Conservation (phyloP, 768 basidiomycete species). For the Boletus huronensis region DNA sequence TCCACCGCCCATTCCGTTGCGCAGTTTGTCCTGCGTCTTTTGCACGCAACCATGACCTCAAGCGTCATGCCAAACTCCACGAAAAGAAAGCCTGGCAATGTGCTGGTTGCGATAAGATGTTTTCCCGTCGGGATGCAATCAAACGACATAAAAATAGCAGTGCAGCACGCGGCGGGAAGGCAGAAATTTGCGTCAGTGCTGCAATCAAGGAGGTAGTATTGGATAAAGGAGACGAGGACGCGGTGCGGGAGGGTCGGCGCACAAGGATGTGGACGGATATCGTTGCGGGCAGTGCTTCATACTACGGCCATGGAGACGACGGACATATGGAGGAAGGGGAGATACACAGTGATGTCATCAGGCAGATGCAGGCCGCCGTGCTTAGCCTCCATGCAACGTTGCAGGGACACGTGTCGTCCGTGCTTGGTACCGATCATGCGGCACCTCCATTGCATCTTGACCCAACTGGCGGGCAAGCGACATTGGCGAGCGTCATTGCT, state of each 20-base stretch:
- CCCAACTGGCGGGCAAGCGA: constrained; percentile 58
- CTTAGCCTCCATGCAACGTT: constrained; percentile 53
- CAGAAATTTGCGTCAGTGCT: constrained; percentile 51
- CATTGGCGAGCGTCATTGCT: constrained; percentile 68
- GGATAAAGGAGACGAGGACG: constrained; percentile 35
- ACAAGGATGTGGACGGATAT: constrained; percentile 65
- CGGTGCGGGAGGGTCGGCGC: constrained; percentile 54
- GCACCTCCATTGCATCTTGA: constrained; percentile 35
- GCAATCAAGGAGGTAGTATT: constrained; percentile 60
- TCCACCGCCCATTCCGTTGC: constrained; percentile 65
- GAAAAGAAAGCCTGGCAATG: constrained; percentile 74
- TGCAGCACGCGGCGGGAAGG: constrained; percentile 47
- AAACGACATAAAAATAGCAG: constrained; percentile 70
- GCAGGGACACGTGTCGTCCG: constrained; percentile 54
- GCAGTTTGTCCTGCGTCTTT: constrained; percentile 68
- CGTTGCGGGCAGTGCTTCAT: constrained; percentile 35
- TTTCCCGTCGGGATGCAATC: constrained; percentile 75
- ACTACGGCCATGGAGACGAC: constrained; percentile 14
- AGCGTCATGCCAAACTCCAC: constrained; percentile 71
- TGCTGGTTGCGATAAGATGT: constrained; percentile 67
- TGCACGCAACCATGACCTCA: constrained; percentile 75
- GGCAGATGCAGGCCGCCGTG: constrained; percentile 49
- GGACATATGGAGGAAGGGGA: constrained; percentile 59
- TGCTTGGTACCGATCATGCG: constrained; percentile 42
- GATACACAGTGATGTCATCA: constrained; percentile 45